Conservation (phyloP, 768 basidiomycete species). For the Lactarius psammicola region DNA sequence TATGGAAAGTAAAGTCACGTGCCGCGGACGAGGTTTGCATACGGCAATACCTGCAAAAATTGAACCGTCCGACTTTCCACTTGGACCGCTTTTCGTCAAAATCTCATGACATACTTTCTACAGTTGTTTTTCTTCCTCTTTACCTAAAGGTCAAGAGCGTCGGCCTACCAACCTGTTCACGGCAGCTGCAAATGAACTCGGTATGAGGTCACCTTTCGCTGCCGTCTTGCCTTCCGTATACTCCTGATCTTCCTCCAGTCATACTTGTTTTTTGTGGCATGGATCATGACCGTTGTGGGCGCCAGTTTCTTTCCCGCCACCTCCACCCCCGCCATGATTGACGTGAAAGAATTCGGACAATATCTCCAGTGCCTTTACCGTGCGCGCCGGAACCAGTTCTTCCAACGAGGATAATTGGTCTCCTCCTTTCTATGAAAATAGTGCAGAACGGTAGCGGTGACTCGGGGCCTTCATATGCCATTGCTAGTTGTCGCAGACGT, state of each 20-base stretch:
- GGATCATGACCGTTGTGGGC: neutral
- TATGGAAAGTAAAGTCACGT: neutral
- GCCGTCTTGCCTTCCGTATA: neutral
- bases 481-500: neutral
- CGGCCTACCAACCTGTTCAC: neutral
- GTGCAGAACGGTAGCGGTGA: neutral
- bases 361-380: neutral
- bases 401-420: neutral
- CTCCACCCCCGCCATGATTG: neutral
- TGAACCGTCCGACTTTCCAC: too few species aligned
- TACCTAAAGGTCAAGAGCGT: neutral
- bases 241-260: neutral
- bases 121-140: too few species aligned
- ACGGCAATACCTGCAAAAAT: too few species aligned
- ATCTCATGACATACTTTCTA: too few species aligned
- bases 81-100: too few species aligned
- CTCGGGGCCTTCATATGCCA: neutral
- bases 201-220: too few species aligned
- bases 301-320: neutral
- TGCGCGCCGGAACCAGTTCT: neutral
- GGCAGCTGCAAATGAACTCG: neutral
- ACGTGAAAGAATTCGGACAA: neutral
- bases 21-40: too few species aligned
- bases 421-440: neutral
- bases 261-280: too few species aligned